These are phyloP conservation scores for Galeopsis tetrahit DNA, from an alignment of 257 asterid species.

Conservation along the genomic window DNA sequence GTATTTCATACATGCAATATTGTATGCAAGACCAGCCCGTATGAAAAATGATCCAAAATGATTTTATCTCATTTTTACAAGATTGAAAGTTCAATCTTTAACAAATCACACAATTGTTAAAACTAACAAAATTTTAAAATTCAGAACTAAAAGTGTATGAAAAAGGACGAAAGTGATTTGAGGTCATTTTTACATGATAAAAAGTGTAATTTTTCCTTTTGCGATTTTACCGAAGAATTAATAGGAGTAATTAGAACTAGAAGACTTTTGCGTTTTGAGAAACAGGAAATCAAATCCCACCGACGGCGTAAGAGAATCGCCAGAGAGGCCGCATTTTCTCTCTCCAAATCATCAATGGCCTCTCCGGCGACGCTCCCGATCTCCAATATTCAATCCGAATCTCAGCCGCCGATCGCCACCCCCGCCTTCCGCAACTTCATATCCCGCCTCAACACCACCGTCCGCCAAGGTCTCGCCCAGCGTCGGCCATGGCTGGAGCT, in stretches of 20 bases:
- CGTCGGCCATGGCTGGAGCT: conserved; percentile 94
- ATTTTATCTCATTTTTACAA: too few relatives aligned
- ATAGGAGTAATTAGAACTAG: not conserved
- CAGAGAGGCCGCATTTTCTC: conserved; percentile 24
- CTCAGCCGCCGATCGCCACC: conserved; percentile 60
- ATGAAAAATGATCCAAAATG: too few relatives aligned
- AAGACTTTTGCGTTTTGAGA: not conserved
- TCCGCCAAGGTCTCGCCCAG: conserved; percentile 72
- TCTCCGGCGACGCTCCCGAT: conserved; percentile 73
- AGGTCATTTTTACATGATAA: too few relatives aligned
- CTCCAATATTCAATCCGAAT: conserved; percentile 62
- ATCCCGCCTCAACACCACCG: conserved; percentile 62
- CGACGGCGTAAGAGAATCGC: conserved; percentile 21
- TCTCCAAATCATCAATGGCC: conserved; percentile 52
- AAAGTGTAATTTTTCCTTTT: too few relatives aligned
- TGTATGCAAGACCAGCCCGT: too few relatives aligned
- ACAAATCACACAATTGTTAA: too few relatives aligned
- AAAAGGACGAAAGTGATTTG: too few relatives aligned
- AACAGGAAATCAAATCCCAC: conserved; percentile 23
- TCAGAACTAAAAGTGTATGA: too few relatives aligned
- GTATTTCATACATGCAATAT: too few relatives aligned
- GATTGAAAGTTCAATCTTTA: too few relatives aligned
- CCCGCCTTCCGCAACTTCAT: conserved; percentile 84
- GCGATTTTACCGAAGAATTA: too few relatives aligned
- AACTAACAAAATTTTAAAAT: too few relatives aligned